phyloP scores from a whole-genome alignment of 495 filamentous ascomycete genomes.

The Rostrohypoxylon terebratum region DNA sequence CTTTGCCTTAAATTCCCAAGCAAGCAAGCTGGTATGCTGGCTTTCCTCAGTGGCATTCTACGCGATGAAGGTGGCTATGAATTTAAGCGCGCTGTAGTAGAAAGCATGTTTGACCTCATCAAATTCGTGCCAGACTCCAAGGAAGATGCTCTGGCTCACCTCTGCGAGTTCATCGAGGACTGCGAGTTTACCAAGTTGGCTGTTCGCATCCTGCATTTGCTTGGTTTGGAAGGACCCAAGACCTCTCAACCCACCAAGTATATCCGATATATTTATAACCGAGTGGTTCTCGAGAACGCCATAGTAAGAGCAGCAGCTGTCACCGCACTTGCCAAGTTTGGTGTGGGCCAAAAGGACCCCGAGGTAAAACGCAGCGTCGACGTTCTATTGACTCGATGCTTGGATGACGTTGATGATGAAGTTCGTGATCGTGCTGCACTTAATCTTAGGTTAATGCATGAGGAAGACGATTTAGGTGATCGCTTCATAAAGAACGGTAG shows the following conservation, averaged over 20 bases:
- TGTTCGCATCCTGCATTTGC: slow-evolving; percentile 91
- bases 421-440: slow-evolving; percentile 95
- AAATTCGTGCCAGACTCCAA: slow-evolving; percentile 98
- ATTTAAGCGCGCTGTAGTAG: slow-evolving; percentile 96
- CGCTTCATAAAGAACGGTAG: slow-evolving; percentile 92
- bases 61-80: slow-evolving; percentile 98
- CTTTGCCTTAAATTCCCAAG: slow-evolving; percentile 96
- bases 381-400: slow-evolving; percentile 90
- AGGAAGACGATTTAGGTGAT: slow-evolving; percentile 83
- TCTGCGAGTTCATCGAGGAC: slow-evolving; percentile 99
- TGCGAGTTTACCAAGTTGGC: slow-evolving; percentile 99
- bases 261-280: slow-evolving; percentile 99
- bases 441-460: slow-evolving; percentile 89
- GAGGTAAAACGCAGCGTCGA: slow-evolving; percentile 96
- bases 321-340: slow-evolving; percentile 95
- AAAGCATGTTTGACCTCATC: slow-evolving; percentile 99
- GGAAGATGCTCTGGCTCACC: slow-evolving; percentile 94
- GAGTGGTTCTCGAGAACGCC: slow-evolving; percentile 96
- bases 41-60: slow-evolving; percentile 93
- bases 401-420: slow-evolving; percentile 98
- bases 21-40: slow-evolving; percentile 98
- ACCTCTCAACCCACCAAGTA: slow-evolving; percentile 97
- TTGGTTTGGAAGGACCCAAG: slow-evolving; percentile 94
- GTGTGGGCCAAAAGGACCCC: slow-evolving; percentile 94
- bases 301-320: slow-evolving; percentile 96